A percentile compares a stretch with the other conserved stretches of the same genome.
Conservation (phyloP, 345 rosid species). For the Euphorbia lathyris region DNA sequence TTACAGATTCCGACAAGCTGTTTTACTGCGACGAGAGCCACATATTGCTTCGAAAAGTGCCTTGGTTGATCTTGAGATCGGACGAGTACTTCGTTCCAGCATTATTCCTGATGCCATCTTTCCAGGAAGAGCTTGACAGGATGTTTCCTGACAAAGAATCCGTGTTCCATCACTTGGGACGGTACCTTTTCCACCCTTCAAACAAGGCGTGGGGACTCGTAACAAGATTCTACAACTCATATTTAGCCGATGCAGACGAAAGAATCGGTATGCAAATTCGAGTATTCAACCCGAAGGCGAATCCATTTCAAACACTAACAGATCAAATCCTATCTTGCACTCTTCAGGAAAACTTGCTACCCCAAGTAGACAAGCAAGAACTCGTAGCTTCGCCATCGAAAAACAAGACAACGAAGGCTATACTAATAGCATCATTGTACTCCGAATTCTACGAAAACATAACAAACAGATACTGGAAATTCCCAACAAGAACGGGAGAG, state of each 20-base stretch:
- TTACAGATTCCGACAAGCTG: not conserved
- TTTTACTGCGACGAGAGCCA: conserved; percentile 18
- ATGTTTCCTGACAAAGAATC: conserved; percentile 23
- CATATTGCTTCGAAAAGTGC: conserved; percentile 9
- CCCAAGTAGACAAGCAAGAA: not conserved
- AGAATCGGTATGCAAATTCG: conserved; percentile 24
- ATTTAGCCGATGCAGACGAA: conserved; percentile 15
- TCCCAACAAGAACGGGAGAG: conserved; percentile 12
- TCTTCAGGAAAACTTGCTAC: conserved; percentile 12
- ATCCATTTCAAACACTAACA: not conserved
- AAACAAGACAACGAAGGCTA: conserved; percentile 12
- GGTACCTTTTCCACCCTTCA: conserved; percentile 27
- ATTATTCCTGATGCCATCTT: conserved; percentile 21
- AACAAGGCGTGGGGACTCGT: conserved; percentile 26
- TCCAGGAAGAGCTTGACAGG: conserved; percentile 13
- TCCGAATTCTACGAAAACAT: conserved; percentile 12
- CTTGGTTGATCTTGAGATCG: conserved; percentile 23
- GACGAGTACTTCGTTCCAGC: conserved; percentile 21
- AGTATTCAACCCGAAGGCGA: not conserved
- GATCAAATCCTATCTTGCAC: conserved; percentile 17
- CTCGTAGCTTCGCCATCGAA: not conserved
- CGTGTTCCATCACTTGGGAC: conserved; percentile 22
- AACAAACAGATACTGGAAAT: conserved; percentile 19
- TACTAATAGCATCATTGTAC: conserved; percentile 14
- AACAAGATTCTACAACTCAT: conserved; percentile 13